Conservation (phyloP, 129 eudicot species). For the Calendula officinalis region DNA sequence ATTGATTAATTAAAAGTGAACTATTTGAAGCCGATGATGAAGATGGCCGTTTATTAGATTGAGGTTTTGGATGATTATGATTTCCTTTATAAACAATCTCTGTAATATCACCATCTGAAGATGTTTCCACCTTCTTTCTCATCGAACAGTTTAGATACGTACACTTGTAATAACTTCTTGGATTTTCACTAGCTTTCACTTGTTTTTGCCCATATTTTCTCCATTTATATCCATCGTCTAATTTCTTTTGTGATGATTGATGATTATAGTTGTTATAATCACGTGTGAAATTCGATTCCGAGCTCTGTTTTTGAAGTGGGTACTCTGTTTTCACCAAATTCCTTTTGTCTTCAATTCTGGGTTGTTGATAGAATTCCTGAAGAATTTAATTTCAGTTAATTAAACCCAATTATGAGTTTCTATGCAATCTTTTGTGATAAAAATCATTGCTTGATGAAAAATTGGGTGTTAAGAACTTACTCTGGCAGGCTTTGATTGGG, state of each 20-base stretch:
- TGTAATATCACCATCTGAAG: conserved; percentile 63
- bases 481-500: conserved; percentile 29
- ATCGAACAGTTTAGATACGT: conserved; percentile 55
- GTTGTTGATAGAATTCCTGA: conserved; percentile 53
- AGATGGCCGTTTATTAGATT: conserved; percentile 54
- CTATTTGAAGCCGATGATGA: conserved; percentile 35
- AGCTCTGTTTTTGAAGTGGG: conserved; percentile 25
- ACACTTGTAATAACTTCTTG: conserved; percentile 86
- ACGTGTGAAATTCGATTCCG: conserved; percentile 14
- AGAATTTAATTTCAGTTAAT: conserved; percentile 9
- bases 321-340: conserved; percentile 34
- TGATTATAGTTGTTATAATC: conserved; percentile 23
- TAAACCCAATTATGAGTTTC: background rate
- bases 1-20: conserved; percentile 29
- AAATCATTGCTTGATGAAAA: background rate
- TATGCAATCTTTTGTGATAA: background rate
- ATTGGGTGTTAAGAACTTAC: conserved; percentile 18
- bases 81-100: conserved; percentile 73
- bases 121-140: conserved; percentile 73
- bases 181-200: conserved; percentile 87
- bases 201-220: conserved; percentile 85
- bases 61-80: conserved; percentile 83
- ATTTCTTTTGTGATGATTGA: conserved; percentile 41
- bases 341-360: conserved; percentile 32
- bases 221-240: conserved; percentile 83